Conservation (phyloP, 306 rosid genomes). For the Sechiopsis laciniata region DNA sequence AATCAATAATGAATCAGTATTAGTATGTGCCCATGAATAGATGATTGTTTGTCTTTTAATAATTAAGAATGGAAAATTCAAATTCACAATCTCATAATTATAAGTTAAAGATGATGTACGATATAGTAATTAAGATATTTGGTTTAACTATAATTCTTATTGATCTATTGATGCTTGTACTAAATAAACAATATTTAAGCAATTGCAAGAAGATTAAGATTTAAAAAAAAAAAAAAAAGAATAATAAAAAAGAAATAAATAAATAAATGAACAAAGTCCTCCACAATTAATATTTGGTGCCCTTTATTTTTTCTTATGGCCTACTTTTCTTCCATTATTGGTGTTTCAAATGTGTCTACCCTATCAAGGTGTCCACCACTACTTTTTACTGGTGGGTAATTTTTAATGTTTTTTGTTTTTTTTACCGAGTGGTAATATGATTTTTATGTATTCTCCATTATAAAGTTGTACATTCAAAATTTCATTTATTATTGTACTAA, state of each 20-base stretch:
- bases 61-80: no score
- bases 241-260: neutral
- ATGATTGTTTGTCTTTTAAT: neutral
- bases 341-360: constrained; percentile 22
- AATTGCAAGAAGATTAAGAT: neutral
- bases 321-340: constrained; percentile 6
- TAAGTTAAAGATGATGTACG: neutral
- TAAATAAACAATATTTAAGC: neutral
- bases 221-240: no score
- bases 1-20: no score
- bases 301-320: neutral
- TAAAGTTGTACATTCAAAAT: no score
- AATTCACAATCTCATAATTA: no score
- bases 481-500: no score
- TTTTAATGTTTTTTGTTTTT: no score
- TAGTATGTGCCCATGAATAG: no score
- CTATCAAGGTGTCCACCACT: constrained; percentile 26
- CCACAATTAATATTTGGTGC: neutral
- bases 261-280: neutral
- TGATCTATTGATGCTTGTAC: neutral
- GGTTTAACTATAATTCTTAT: no score
- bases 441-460: no score
- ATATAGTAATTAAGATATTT: neutral
- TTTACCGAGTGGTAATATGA: no score
- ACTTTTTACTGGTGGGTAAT: constrained; percentile 24